A percentile compares a stretch with the other conserved stretches of the same genome.
phyloP scores from a whole-genome alignment of 2,329 filamentous ascomycete species.

The Dryadomyces quercivorus region DNA sequence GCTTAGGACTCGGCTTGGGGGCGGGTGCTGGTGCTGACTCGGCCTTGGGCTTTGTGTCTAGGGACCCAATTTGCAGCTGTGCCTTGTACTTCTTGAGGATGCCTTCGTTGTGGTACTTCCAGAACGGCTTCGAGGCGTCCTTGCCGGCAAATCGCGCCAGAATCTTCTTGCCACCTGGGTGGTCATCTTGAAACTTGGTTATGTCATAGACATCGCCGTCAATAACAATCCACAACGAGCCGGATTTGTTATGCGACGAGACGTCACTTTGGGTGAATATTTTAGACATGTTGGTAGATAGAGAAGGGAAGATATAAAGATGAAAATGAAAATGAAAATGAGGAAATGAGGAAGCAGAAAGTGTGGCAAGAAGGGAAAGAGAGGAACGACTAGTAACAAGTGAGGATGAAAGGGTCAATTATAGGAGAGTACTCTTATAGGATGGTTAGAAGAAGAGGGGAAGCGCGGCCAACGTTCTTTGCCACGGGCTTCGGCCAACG shows the following conservation, averaged over 20 bases:
- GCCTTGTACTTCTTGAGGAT: constrained; percentile 79
- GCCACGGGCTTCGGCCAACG: neutral
- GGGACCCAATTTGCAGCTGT: constrained; percentile 70
- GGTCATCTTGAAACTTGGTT: constrained; percentile 76
- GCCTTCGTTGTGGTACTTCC: constrained; percentile 71
- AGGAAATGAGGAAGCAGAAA: neutral
- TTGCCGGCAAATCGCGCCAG: constrained; percentile 51
- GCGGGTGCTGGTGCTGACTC: constrained; percentile 44
- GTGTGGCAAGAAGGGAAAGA: neutral
- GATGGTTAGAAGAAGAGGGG: neutral
- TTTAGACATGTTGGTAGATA: constrained; percentile 59
- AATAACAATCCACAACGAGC: constrained; percentile 79
- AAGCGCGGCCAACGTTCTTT: neutral
- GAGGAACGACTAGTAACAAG: neutral
- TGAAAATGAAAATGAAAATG: neutral
- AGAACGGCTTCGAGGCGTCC: constrained; percentile 56
- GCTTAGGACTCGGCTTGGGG: constrained; percentile 28
- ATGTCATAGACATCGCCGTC: constrained; percentile 95
- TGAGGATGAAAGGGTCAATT: neutral
- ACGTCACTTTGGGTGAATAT: constrained; percentile 77
- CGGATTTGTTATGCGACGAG: constrained; percentile 77
- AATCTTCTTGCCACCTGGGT: constrained; percentile 62
- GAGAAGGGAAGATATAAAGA: neutral
- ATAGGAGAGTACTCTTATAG: no score
- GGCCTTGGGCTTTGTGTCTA: constrained; percentile 72